Base-by-base conservation (phyloP, 2,329 filamentous ascomycete genomes). In the Sclerotinia spermophila region DNA sequence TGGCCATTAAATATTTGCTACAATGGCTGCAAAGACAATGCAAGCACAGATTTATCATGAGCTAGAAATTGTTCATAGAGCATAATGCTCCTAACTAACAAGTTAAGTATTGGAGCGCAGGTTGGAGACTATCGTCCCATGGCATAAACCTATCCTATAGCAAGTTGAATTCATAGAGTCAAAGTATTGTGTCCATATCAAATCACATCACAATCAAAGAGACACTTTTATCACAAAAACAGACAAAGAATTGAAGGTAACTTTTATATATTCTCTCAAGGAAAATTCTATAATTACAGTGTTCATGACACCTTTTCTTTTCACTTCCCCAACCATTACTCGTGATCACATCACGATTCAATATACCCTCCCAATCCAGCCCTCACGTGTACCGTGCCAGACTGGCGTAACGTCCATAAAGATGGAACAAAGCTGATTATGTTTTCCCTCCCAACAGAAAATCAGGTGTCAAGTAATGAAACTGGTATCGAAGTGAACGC, bases 351-450 rank as follows among this genome's bases (percentile, higher is more conserved):
- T 24, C n/a, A 24, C 30, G 38, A 64, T 35, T n/a, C 42, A 24
- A 19, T 27, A 15, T 35, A 17, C 61, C 30, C 27, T n/a, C 42
- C 33, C 10, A 48, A 35, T 17, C 59, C 42, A 64, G 35, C 27
- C 53, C 53, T 61, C 55, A 17, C 40, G 33, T 48, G 40, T 44
- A 65, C 40, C 62, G 64, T 75, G 73, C 73, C 74, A 73, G 74
- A 67, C 74, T 73, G 74, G 73, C 73, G 74, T 75, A 74, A 72
- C 71, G 74, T 71, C 70, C 74, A 69, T 72, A 70, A 74, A 68
- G 27, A 69, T 59, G 59, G 71, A 71, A 72, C 67, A 72, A 74
- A 71, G 33, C 42, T 68, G 70, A 69, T 69, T 62, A 69, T 62
- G 17, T 33, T 40, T 51, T 35, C n/a, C 24, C 55, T 30, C 24